Percentiles rank a stretch among this genome's conserved stretches.
Conservation (phyloP, 306 rosid genomes). For the Erythrophleum fordii region DNA sequence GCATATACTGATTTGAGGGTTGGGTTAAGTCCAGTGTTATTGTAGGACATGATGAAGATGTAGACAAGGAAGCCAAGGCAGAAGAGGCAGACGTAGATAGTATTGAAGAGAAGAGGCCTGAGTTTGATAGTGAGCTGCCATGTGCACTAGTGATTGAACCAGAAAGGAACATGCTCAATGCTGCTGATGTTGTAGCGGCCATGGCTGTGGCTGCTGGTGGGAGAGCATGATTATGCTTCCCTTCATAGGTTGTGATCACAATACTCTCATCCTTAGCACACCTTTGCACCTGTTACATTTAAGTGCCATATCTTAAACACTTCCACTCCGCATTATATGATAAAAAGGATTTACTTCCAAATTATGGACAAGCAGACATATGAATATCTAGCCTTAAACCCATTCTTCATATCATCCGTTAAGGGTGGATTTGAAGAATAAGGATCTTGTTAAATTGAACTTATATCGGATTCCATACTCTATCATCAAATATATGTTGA, state of each 20-base stretch:
- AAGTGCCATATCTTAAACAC: slow-evolving; percentile 1
- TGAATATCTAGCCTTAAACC: not conserved
- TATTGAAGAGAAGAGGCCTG: slow-evolving; percentile 40
- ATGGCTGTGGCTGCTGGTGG: slow-evolving; percentile 45
- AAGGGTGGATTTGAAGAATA: too few relatives aligned
- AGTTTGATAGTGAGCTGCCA: not conserved
- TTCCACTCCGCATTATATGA: not conserved
- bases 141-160: slow-evolving; percentile 37
- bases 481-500: not conserved
- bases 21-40: slow-evolving; percentile 50
- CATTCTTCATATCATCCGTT: not conserved
- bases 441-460: not conserved
- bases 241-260: slow-evolving; percentile 55
- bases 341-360: not conserved
- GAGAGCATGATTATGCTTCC: slow-evolving; percentile 54
- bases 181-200: slow-evolving; percentile 49
- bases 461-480: not conserved
- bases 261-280: slow-evolving; percentile 48
- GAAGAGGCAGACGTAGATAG: slow-evolving; percentile 24
- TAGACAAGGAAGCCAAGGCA: slow-evolving; percentile 44
- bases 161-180: slow-evolving; percentile 45
- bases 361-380: not conserved
- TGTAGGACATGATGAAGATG: slow-evolving; percentile 48
- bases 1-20: slow-evolving; percentile 21
- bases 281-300: slow-evolving; percentile 51